Evolutionary conservation across 192 early-diverging fungal genomes (phyloP), one percentile per base, ranked within the genome.

Genomic region (Coemansia sp.): DNA sequence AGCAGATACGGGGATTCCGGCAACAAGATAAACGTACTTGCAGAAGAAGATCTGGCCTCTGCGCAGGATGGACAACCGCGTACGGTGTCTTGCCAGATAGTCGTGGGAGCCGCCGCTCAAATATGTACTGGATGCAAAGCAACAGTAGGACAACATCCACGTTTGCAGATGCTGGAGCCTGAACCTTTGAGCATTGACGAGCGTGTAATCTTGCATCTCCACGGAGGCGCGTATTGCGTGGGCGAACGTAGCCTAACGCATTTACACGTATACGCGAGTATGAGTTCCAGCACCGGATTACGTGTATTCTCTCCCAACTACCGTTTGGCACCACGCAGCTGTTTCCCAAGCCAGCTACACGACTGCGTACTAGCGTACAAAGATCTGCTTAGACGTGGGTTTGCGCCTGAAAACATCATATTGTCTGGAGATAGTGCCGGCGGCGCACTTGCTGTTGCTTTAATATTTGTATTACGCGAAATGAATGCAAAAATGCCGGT

Each of bases 301-400:
- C 80, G 80, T 4, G 69, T 83, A 8, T 77, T 83, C 37, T 83
- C 80, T 8, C 75, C 75, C 2, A 72, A 76, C 72, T 83, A 83
- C 72, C 72, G 75, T 2, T 64, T 83, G 38, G 75, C 80, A 0
- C 80, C 80, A 7, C 59, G 65, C 0, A 38, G 67, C 39, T 72
- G 72, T 58, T 83, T 77, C 51, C 80, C 80, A 20, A 76, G 88
- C 57, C 93, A 91, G 36, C 67, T 98, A 8, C 86, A 92, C 37
- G 96, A 98, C 80, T 88, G 90, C 51, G 62, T 96, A 37, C 85
- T 90, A 36, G 88, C 92, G 0, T 96, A 94, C 74, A 61, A 86
- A 6, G 89, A 86, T 54, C 78, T 97, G 5, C 69, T 91, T 37
- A n/a, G 38, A 14, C 54, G 54, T 2, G 83, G 83, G 4, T 85